phyloP scores from a whole-genome alignment of 345 rosid genomes.

The Xanthoceras sorbifolium region DNA sequence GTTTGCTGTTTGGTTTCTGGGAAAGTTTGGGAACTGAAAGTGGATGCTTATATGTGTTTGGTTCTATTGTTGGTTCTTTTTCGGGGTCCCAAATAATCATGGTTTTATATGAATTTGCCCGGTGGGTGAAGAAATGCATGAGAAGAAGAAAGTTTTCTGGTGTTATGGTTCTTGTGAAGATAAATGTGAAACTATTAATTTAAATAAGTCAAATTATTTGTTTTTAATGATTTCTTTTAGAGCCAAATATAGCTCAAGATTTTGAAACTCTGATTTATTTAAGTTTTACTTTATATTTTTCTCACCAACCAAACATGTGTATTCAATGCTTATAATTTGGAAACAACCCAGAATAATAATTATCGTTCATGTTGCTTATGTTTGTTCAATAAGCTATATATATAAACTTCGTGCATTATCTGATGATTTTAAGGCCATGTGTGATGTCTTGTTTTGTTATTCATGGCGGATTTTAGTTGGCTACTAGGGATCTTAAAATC shows the following conservation, averaged over 20 bases:
- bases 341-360: neutral
- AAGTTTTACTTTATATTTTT: neutral
- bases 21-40: neutral
- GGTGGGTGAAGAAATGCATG: slow-evolving; percentile 5
- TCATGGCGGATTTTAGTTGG: slow-evolving; percentile 30
- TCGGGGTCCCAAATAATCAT: too few relatives aligned
- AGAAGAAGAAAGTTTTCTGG: neutral
- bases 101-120: neutral
- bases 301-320: neutral
- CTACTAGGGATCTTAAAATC: slow-evolving; percentile 38
- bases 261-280: neutral
- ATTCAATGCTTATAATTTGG: neutral
- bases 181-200: neutral
- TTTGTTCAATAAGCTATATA: too few relatives aligned
- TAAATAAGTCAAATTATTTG: neutral
- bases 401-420: too few relatives aligned
- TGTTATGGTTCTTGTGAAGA: neutral
- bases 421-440: neutral
- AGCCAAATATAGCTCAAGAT: neutral
- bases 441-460: neutral
- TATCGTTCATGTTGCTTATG: neutral
- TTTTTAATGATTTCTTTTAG: neutral
- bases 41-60: neutral
- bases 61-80: neutral
- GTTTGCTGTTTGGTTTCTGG: slow-evolving; percentile 15